A percentile compares a stretch with the other conserved stretches of the same genome.
Evolutionary conservation across 257 asterid species (phyloP).

Genomic region (Anisodus acutangulus): DNA sequence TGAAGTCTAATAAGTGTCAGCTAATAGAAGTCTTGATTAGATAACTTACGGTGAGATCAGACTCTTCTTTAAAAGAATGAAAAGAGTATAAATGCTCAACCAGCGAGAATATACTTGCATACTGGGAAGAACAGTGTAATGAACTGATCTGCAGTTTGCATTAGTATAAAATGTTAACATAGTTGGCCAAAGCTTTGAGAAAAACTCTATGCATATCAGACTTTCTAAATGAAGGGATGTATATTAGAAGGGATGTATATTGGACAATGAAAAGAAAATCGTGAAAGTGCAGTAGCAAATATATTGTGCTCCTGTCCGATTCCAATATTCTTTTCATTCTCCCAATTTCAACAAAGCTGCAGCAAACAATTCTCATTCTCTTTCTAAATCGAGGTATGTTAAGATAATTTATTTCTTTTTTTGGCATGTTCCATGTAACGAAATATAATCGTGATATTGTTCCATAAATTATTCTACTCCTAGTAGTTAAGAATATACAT

Average conservation of each 20-base stretch:
- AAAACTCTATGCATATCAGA: not conserved
- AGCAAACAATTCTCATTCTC: too few species aligned
- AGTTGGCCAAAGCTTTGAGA: not conserved
- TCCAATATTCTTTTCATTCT: too few species aligned
- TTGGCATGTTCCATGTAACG: too few species aligned
- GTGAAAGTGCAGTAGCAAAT: too few species aligned
- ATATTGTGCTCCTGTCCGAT: too few species aligned
- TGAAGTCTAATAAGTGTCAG: not conserved
- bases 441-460: too few species aligned
- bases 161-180: not conserved
- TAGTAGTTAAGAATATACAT: too few species aligned
- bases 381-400: too few species aligned
- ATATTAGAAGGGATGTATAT: not conserved
- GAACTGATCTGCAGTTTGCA: constrained; percentile 7
- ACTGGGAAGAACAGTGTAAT: not conserved
- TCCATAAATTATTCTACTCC: too few species aligned
- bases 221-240: too few species aligned
- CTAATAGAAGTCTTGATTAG: not conserved
- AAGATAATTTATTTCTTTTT: too few species aligned
- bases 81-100: not conserved
- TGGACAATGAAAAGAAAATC: not conserved
- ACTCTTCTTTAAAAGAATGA: not conserved
- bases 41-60: not conserved
- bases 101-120: constrained; percentile 14
- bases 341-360: too few species aligned